phyloP scores from a whole-genome alignment of 805 yeast genomes.

The Teunomyces pallodes region DNA sequence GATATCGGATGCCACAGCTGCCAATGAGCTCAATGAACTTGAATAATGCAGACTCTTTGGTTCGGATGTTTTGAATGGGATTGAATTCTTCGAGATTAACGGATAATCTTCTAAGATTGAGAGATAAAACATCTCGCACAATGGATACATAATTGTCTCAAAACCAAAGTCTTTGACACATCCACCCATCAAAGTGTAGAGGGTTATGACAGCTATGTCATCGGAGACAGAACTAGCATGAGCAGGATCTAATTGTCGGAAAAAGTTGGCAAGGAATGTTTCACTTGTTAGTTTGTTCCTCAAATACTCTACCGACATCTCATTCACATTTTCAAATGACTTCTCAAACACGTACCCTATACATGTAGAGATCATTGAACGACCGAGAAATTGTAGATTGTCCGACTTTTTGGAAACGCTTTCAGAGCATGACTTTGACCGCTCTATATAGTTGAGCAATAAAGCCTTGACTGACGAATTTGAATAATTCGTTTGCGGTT shows the following conservation, averaged over 20 bases:
- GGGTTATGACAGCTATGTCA: constrained; percentile 51
- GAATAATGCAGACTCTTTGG: constrained; percentile 9
- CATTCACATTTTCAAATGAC: constrained; percentile 52
- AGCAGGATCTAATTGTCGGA: constrained; percentile 46
- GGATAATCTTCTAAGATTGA: constrained; percentile 65
- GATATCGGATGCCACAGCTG: constrained; percentile 33
- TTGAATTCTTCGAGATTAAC: constrained; percentile 42
- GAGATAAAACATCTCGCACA: constrained; percentile 67
- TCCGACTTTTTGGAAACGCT: constrained; percentile 36
- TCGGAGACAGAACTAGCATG: constrained; percentile 36
- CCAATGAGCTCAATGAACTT: constrained; percentile 28
- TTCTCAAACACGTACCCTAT: constrained; percentile 63
- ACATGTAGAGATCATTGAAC: constrained; percentile 51
- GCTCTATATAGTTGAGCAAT: constrained; percentile 45
- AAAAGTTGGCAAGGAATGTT: constrained; percentile 41
- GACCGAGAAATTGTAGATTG: constrained; percentile 58
- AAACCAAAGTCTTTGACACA: constrained; percentile 80
- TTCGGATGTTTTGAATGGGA: not conserved
- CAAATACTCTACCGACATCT: constrained; percentile 54
- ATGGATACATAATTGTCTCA: constrained; percentile 59
- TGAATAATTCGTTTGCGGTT: not conserved
- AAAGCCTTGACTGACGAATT: constrained; percentile 11
- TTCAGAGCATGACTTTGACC: constrained; percentile 61
- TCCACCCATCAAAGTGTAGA: constrained; percentile 63
- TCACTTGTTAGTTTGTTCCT: constrained; percentile 43